Evolutionary conservation across 2,329 filamentous ascomycete species (phyloP), one percentile per base, ranked within the genome.

Genomic region (Beauveria brongniartii): DNA sequence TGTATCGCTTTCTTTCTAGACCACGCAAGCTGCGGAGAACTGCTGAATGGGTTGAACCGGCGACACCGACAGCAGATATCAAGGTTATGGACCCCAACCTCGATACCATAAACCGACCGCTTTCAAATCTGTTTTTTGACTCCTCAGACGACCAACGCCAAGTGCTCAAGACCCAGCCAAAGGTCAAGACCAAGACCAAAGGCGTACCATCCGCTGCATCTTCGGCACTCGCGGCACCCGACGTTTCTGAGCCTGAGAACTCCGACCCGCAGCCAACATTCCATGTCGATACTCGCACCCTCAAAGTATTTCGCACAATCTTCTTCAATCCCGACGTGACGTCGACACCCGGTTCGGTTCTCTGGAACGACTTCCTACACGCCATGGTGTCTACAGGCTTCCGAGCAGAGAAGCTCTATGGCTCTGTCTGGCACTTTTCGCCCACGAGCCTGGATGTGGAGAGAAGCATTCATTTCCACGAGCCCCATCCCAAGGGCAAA

Each of bases 381-480:
- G 81, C 81, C 0, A 80, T 85, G 79, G 65, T 65, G 0, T 72
- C 72, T 0, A 73, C 74, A 0, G 83, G 82, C 0, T 85, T 87
- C 58, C 62, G 66, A 0, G 75, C 76, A 0, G 72, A 83, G 69
- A 86, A 87, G 69, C 73, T 86, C 0, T 84, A 85, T 62, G 82
- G 83, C 0, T 86, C 81, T 1, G 79, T 80, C 0, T 87, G 84
- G 84, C 80, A 84, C 12, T 87, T 87, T 63, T 74, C 72, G 16
- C 79, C 79, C 3, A 67, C 67, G 5, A 65, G 64, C 3, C 62
- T 77, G 24, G 74, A 78, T 57, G 72, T 77, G 0, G 71, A 77
- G 44, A 69, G 78, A 4, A 77, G 75, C 26, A 86, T 87, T 37
- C 80, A 84, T 59, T 83, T 86, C 63, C 82, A 87, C 63, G 82